phyloP scores from a whole-genome alignment of 2,329 filamentous ascomycete genomes.

The Magnaporthiopsis incrustans region DNA sequence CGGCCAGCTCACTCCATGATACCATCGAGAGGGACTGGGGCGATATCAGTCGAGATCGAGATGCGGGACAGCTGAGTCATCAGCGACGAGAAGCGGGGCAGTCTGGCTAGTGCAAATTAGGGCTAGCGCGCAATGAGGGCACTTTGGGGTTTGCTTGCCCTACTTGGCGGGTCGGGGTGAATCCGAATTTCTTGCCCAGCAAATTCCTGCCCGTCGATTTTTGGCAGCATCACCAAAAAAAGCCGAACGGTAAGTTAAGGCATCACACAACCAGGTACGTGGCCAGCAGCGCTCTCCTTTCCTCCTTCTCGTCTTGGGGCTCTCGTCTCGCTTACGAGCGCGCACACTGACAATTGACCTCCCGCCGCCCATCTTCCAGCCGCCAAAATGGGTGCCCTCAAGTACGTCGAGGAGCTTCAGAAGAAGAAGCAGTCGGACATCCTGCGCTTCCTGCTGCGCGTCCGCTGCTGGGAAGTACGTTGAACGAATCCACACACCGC shows the following conservation, averaged over 20 bases:
- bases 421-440: constrained; percentile 99
- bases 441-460: constrained; percentile 98
- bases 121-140: background rate
- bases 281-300: background rate
- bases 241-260: background rate
- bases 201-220: background rate
- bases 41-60: no score
- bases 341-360: background rate
- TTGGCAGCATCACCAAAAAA: constrained; percentile 1
- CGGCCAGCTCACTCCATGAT: background rate
- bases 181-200: background rate
- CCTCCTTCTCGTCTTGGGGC: background rate
- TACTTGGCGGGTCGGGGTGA: background rate
- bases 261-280: constrained; percentile 4
- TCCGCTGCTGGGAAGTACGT: constrained; percentile 99
- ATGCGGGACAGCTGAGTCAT: background rate
- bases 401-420: constrained; percentile 99
- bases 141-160: constrained; percentile 5
- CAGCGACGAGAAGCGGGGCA: background rate
- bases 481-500: constrained; percentile 26
- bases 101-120: background rate
- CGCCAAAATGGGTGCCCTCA: constrained; percentile 97
- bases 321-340: background rate
- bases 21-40: background rate
- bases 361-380: constrained; percentile 11